Base-by-base conservation (phyloP, 805 yeast species). In the Kurtzmaniella cleridarum region DNA sequence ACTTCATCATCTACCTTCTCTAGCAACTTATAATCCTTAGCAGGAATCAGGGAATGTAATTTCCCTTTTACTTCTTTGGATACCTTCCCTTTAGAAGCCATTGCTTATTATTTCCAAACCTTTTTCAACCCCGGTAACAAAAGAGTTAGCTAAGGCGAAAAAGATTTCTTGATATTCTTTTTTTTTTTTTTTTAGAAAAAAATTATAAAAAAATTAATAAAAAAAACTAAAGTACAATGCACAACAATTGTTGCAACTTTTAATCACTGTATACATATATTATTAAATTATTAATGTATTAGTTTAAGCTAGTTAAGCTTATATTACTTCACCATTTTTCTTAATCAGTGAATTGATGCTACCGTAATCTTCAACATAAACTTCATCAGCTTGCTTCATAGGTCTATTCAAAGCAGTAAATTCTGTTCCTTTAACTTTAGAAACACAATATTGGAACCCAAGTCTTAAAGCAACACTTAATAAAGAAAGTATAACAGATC, bases 401-500 rank as follows among this genome's bases (percentile, higher is more conserved):
- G 51, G 59, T 41, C 54, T 66, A 28, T 74, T 70, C 46, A 75
- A 64, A 3, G 75, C 75, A 24, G 69, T 66, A 47, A 75, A 76
- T 15, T 60, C 63, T 5, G 47, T 50, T 9, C 72, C 70, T 0
- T 54, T 64, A 10, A 57, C 20, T 37, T 54, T 64, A 26, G 72
- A 51, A 35, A 58, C 55, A 3, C 60, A 23, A 40, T 57, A 71
- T 26, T 47, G 43, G 12, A 49, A 42, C 1, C 54, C 41, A 27
- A 76, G 55, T 60, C 93, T 72, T 12, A 69, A 17, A 3, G 52
- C 80, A 20, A 84, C 71, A 32, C 72, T 68, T 23, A 68, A 50
- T 11, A 76, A 59, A 2, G 85, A 80, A 44, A 81, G 66, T 5
- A 82, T 44, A 2, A 89, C 46, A 9, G 91, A 88, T 20, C 91